Evolutionary conservation across 768 basidiomycete genomes (phyloP).

Genomic region (Auricularia sp.): DNA sequence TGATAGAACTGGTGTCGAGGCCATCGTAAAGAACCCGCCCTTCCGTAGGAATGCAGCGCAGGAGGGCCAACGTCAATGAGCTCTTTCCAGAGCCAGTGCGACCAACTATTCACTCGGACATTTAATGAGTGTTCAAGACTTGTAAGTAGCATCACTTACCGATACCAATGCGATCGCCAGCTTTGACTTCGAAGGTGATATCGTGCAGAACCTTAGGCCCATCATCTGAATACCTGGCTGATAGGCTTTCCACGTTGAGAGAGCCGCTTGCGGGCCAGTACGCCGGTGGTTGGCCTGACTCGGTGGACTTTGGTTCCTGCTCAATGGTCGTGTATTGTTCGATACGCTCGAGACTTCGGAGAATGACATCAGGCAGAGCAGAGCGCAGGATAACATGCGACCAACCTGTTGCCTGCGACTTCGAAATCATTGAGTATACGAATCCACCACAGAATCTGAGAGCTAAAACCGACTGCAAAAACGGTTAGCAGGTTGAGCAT

Average conservation of each 20-base stretch:
- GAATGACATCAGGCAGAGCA: not conserved
- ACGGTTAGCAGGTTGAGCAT: not conserved
- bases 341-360: constrained; percentile 18
- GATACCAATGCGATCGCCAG: constrained; percentile 35
- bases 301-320: constrained; percentile 20
- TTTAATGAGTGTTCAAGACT: not conserved
- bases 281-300: constrained; percentile 24
- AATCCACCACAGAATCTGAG: constrained; percentile 25
- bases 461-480: not conserved
- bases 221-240: constrained; percentile 22
- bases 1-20: constrained; percentile 27
- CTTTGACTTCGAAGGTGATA: constrained; percentile 28
- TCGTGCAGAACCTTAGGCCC: constrained; percentile 28
- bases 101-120: constrained; percentile 8
- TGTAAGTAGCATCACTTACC: constrained; percentile 9
- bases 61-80: constrained; percentile 20
- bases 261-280: constrained; percentile 31
- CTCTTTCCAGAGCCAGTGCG: constrained; percentile 18
- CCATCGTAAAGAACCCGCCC: constrained; percentile 21
- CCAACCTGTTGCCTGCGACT: constrained; percentile 25
- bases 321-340: constrained; percentile 28
- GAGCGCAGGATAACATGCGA: no score
- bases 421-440: constrained; percentile 35
- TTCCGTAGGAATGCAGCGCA: constrained; percentile 21
- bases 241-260: constrained; percentile 24